Evolutionary conservation across 2,329 filamentous ascomycete genomes (phyloP), one percentile per base, ranked within the genome.

Genomic region (Purpureocillium lavendulum): DNA sequence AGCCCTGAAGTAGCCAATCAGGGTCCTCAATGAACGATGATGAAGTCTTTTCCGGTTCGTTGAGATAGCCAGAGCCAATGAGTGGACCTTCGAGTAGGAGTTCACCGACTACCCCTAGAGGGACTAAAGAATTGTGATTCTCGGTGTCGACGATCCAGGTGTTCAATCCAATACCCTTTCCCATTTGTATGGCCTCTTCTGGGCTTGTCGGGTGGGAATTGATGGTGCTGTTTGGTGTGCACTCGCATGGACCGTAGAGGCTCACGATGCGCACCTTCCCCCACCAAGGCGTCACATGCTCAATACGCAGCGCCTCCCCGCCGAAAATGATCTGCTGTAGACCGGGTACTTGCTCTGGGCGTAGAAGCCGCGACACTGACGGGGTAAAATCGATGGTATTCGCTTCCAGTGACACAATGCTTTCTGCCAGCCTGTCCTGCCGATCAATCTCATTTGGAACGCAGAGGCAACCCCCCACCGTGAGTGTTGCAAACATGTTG

Each of bases 401-500:
- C 40, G 64, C 59, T 6, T 54, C 49, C 51, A 62, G 58, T 32
- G 52, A 55, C 16, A 56, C 53, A 39, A 64, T 64, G 14, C 62
- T 62, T 8, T 59, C 61, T 30, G 59, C 60, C 10, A 70, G 47
- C 42, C 69, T 58, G 41, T 73, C 69, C 38, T 71, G 59, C 4
- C 70, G 65, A 36, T 72, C 66, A 17, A 66, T 61, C 15, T 75
- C 70, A 1, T 67, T 71, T 2, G 70, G 69, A 14, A 73, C 67
- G 49, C 68, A 70, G 6, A 73, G 58, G 39, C 66, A 70, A 7
- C 67, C 69, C 21, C 69, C 69, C 8, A 56, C 52, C 14, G 62
- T 56, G 13, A 73, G 21, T 5, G 21, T 26, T 26, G 21, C 10
- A 10, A 26, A 10, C 6, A 10, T 10, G 21, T 10, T 26, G 21